Percentiles rank a stretch among this genome's conserved stretches.
phyloP scores from a whole-genome alignment of 2,329 filamentous ascomycete genomes.

The Fusarium tanahbumbuense region DNA sequence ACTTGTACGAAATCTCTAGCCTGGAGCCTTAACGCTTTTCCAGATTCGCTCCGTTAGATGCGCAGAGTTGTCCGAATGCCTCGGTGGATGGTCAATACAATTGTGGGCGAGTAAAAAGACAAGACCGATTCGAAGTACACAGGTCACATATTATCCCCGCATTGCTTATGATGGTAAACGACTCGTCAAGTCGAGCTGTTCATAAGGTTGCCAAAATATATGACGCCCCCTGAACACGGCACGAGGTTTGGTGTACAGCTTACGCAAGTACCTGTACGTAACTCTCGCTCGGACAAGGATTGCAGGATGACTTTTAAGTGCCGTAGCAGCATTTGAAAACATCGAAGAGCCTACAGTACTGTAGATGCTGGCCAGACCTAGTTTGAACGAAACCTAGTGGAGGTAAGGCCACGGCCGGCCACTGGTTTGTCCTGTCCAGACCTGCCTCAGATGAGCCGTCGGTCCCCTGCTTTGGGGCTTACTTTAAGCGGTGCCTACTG shows the following conservation, averaged over 20 bases:
- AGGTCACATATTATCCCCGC: background rate
- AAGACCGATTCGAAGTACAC: background rate
- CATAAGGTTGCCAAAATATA: background rate
- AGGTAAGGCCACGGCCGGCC: background rate
- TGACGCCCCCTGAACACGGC: background rate
- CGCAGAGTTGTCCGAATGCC: background rate
- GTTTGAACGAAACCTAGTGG: background rate
- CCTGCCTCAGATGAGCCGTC: slow-evolving; percentile 1
- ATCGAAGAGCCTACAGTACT: slow-evolving; percentile 4
- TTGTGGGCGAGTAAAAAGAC: background rate
- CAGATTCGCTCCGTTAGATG: background rate
- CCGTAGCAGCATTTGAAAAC: slow-evolving; percentile 2
- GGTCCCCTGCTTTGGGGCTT: slow-evolving; percentile 15
- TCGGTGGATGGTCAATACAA: background rate
- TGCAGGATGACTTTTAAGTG: background rate
- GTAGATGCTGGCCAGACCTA: slow-evolving; percentile 9
- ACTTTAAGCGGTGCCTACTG: slow-evolving; percentile 5
- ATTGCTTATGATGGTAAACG: background rate
- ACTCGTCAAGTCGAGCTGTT: background rate
- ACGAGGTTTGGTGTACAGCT: background rate
- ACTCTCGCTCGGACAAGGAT: background rate
- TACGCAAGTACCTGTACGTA: slow-evolving; percentile 1
- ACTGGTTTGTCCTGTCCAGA: slow-evolving; percentile 11
- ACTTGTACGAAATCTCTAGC: background rate
- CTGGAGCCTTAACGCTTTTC: background rate